Percentiles rank a stretch among this genome's conserved stretches.
These are phyloP conservation scores for Brassica juncea DNA, from an alignment of 345 rosid species.

Conservation along the genomic window DNA sequence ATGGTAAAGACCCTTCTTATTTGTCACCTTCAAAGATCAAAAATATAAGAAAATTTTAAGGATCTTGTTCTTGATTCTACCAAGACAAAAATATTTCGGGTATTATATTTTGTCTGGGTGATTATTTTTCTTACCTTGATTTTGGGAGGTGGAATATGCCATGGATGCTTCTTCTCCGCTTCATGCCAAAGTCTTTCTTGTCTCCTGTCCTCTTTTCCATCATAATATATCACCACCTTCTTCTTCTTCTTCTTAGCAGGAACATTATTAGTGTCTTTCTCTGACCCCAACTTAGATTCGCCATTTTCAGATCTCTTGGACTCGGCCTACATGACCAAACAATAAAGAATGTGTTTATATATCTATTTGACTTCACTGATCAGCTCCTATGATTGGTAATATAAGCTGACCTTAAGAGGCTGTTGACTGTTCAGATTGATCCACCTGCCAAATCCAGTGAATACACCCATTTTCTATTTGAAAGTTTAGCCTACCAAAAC, in stretches of 20 bases:
- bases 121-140: background rate
- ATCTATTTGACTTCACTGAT: background rate
- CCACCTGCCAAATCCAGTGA: background rate
- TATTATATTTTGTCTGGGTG: background rate
- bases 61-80: background rate
- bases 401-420: background rate
- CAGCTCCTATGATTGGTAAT: background rate
- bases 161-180: background rate
- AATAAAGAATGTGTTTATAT: background rate
- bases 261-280: background rate
- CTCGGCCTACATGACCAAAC: background rate
- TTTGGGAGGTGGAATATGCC: background rate
- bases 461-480: background rate
- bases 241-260: background rate
- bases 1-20: background rate
- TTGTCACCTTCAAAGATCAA: background rate
- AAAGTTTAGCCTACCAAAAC: background rate
- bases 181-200: background rate
- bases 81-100: background rate
- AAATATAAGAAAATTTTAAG: background rate
- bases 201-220: background rate
- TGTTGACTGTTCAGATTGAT: constrained; percentile 16
- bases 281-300: background rate
- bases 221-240: background rate
- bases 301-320: background rate